phyloP scores from a whole-genome alignment of 352 stramenopile species.

The Phytophthora vignae region DNA sequence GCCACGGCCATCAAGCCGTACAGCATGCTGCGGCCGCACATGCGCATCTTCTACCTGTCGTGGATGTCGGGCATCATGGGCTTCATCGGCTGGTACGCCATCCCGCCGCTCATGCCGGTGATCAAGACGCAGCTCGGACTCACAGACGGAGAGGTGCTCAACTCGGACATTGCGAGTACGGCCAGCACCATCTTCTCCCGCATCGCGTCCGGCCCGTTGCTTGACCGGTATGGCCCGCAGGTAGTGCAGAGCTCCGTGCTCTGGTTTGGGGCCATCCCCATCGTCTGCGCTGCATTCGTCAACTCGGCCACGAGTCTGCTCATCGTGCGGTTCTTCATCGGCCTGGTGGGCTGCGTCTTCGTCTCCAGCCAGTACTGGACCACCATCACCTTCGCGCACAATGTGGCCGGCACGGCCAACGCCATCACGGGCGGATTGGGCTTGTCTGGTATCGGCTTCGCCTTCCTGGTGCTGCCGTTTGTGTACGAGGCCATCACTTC shows the following conservation, averaged over 20 bases:
- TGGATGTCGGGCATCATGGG: conserved; percentile 94
- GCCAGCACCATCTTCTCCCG: conserved; percentile 94
- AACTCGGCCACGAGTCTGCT: conserved; percentile 74
- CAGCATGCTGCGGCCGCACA: conserved; percentile 91
- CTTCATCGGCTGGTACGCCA: conserved; percentile 96
- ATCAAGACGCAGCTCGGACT: conserved; percentile 90
- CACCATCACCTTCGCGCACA: conserved; percentile 94
- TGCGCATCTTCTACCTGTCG: conserved; percentile 94
- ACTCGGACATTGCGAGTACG: conserved; percentile 93
- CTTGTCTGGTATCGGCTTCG: conserved; percentile 93
- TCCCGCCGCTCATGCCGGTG: conserved; percentile 93
- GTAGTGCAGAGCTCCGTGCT: conserved; percentile 86
- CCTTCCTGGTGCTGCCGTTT: conserved; percentile 90
- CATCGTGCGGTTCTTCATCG: conserved; percentile 95
- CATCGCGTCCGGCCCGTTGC: conserved; percentile 92
- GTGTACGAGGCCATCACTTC: conserved; percentile 89
- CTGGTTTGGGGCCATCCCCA: conserved; percentile 86
- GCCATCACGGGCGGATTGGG: conserved; percentile 93
- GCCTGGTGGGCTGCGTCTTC: conserved; percentile 94
- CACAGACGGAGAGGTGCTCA: conserved; percentile 89
- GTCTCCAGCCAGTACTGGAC: conserved; percentile 96
- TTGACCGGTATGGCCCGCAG: conserved; percentile 93
- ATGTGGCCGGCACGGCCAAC: conserved; percentile 95
- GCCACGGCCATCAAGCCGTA: conserved; percentile 81
- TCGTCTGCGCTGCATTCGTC: conserved; percentile 89